Evolutionary conservation across 805 yeast species (phyloP).

Genomic region (Metschnikowia matae): DNA sequence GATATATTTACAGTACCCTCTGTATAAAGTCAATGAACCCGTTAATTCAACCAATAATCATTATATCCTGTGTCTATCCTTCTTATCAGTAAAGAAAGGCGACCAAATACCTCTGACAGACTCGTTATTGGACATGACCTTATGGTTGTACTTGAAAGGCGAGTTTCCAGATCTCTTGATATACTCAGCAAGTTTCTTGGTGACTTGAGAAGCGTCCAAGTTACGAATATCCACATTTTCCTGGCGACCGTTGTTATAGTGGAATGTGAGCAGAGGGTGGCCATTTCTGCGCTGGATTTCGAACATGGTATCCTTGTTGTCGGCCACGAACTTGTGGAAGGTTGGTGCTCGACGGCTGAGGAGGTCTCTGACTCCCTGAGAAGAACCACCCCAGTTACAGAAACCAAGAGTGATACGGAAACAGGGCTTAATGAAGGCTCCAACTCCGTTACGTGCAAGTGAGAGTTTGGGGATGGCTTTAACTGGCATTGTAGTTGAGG

Average conservation of each 20-base stretch:
- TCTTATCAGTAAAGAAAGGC: conserved; percentile 69
- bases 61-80: conserved; percentile 38
- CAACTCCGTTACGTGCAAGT: conserved; percentile 69
- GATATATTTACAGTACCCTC: neutral
- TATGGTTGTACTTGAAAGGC: conserved; percentile 61
- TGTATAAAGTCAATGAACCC: neutral
- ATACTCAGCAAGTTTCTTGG: conserved; percentile 59
- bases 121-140: conserved; percentile 71
- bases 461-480: conserved; percentile 58
- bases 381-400: conserved; percentile 96
- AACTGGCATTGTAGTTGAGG: conserved; percentile 42
- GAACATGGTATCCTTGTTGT: conserved; percentile 67
- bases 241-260: conserved; percentile 30
- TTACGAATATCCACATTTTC: conserved; percentile 71
- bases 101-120: conserved; percentile 98
- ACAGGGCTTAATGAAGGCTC: conserved; percentile 73
- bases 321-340: conserved; percentile 53
- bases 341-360: conserved; percentile 37
- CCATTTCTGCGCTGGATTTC: conserved; percentile 68
- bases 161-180: conserved; percentile 68
- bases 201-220: conserved; percentile 56
- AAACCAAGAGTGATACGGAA: conserved; percentile 69
- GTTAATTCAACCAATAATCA: neutral
- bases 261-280: conserved; percentile 63
- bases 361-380: conserved; percentile 64